Evolutionary conservation across 495 filamentous ascomycete species (phyloP).

Genomic region (Aspergillus saccharolyticus): DNA sequence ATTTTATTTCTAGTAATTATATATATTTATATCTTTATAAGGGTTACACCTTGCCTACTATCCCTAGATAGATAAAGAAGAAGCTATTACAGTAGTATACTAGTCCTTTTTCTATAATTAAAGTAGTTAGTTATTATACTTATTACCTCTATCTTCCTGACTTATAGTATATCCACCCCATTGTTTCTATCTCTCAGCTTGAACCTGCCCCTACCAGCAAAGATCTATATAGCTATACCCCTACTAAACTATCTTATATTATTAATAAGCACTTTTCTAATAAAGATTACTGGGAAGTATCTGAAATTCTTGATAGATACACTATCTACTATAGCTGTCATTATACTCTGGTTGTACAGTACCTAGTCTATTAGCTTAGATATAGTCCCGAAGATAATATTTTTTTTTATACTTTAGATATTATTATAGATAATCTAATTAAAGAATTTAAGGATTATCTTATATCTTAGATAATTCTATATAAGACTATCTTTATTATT

Average conservation of each 20-base stretch:
- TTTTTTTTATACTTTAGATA: neutral
- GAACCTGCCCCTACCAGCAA: too few species aligned
- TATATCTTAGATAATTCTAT: neutral
- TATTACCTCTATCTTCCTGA: too few species aligned
- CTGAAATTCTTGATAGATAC: neutral
- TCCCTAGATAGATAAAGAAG: neutral
- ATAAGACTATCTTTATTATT: neutral
- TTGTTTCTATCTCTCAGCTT: too few species aligned
- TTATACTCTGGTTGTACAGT: neutral
- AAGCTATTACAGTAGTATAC: neutral
- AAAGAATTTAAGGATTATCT: neutral
- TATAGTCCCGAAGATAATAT: neutral
- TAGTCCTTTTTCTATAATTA: neutral
- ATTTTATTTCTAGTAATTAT: conserved; percentile 1
- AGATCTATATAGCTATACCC: too few species aligned
- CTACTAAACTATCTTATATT: too few species aligned
- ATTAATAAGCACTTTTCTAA: neutral
- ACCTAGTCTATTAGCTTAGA: neutral
- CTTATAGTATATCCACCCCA: too few species aligned
- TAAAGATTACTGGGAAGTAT: neutral
- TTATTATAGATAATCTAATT: neutral
- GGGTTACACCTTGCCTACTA: neutral
- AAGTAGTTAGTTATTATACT: too few species aligned
- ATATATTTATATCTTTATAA: conserved; percentile 6
- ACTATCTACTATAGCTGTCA: neutral